Evolutionary conservation across 169 alveolate genomes (phyloP), one percentile per base, ranked within the genome.

Genomic region (Plasmodium falciparum): DNA sequence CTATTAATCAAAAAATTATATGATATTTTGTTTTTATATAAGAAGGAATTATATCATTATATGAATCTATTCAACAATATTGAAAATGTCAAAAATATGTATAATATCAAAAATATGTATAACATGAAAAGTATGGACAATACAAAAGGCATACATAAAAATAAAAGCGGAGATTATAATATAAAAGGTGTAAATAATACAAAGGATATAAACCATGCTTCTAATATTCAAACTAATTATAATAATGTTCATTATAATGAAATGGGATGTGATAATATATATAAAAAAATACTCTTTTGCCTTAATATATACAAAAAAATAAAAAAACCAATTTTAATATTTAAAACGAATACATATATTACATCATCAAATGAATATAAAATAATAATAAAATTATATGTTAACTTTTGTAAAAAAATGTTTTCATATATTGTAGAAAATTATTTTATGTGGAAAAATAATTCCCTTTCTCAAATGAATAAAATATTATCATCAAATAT

Each of bases 401-500:
- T 83, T 29, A 83, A 69, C 65, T 83, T 83, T 69, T 83, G 91
- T 63, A 83, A 83, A 83, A 83, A 69, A 83, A 69, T 83, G 80
- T 83, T 83, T 17, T 69, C 80, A 13, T 83, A 83, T 50, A 83
- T 83, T 24, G 56, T 83, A 15, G 91, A 83, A 47, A 69, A 45
- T 3, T 83, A 83, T 50, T 50, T 83, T 50, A 24, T 69, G 26
- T 69, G 80, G 91, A 83, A 83, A 15, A 83, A 83, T 22, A 69
- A 67, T 29, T 83, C 91, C 2, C 63, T 83, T 2, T 83, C 91
- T 7, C 91, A 83, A 69, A 83, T 83, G 91, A 83, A 83, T 49
- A 83, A 83, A 58, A 26, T 67, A 7, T 62, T 83, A 24, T 83
- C 85, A 9, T 83, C 91, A 43, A 83, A 83, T 22, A 69, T 83